A percentile compares a stretch with the other conserved stretches of the same genome.
Conservation (phyloP, 2,329 filamentous ascomycete species). For the Delphinella strobiligena region DNA sequence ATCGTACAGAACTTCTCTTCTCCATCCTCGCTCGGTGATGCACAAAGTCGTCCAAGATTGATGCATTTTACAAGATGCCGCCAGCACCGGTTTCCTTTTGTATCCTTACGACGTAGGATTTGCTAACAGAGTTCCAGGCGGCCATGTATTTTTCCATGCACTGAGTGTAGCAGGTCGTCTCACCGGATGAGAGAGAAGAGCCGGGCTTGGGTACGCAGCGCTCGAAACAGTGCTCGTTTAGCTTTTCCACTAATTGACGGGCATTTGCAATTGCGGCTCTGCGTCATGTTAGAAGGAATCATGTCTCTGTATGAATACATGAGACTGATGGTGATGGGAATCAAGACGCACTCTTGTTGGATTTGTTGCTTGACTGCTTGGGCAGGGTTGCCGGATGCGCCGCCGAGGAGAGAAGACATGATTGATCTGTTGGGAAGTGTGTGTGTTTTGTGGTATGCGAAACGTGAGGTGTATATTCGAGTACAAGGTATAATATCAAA, state of each 20-base stretch:
- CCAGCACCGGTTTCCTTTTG: constrained; percentile 20
- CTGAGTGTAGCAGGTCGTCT: constrained; percentile 36
- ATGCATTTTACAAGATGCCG: constrained; percentile 5
- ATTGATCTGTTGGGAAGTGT: not conserved
- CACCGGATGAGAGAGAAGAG: constrained; percentile 36
- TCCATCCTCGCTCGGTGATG: not conserved
- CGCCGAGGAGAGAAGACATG: constrained; percentile 8
- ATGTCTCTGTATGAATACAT: too few species aligned
- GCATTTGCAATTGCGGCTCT: constrained; percentile 38
- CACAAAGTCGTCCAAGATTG: not conserved
- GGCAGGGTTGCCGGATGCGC: constrained; percentile 5
- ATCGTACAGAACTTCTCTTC: not conserved
- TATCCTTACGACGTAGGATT: constrained; percentile 37
- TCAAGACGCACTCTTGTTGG: constrained; percentile 28
- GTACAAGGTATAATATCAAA: too few species aligned
- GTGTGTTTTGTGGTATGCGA: not conserved
- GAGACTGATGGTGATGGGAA: too few species aligned
- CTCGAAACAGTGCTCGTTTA: constrained; percentile 46
- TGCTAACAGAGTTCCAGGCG: constrained; percentile 39
- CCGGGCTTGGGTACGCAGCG: constrained; percentile 42
- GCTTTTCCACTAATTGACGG: constrained; percentile 40
- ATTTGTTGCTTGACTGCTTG: constrained; percentile 37
- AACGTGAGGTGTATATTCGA: too few species aligned
- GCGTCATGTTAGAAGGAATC: not conserved
- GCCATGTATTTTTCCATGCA: constrained; percentile 48